phyloP scores from a whole-genome alignment of 805 yeast genomes.

The Candida broadrunensis region DNA sequence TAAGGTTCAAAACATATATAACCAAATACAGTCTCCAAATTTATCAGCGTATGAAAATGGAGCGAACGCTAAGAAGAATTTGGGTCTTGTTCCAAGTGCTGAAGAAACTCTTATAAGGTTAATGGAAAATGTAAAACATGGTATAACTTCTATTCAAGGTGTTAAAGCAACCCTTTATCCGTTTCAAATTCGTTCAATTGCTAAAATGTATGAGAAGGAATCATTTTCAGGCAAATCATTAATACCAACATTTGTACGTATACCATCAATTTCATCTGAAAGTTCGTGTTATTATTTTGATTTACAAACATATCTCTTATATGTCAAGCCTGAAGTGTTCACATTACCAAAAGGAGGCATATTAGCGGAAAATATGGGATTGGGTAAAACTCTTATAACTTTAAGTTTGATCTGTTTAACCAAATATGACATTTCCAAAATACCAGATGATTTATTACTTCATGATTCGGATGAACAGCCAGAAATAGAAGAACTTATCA shows the following conservation, averaged over 20 bases:
- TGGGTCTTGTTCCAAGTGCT: conserved; percentile 3
- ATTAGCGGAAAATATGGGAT: conserved; percentile 66
- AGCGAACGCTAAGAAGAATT: too few relatives aligned
- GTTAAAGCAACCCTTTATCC: conserved; percentile 50
- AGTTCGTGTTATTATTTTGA: conserved; percentile 32
- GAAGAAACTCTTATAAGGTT: conserved; percentile 16
- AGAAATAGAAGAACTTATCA: conserved; percentile 1
- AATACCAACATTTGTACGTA: conserved; percentile 32
- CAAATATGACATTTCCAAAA: conserved; percentile 46
- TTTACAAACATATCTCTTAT: conserved; percentile 24
- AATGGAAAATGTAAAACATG: conserved; percentile 12
- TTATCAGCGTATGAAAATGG: conserved; percentile 11
- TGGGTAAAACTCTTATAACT: conserved; percentile 63
- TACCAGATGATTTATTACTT: conserved; percentile 33
- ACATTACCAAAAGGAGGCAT: conserved; percentile 58
- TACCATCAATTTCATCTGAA: conserved; percentile 11
- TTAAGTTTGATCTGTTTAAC: conserved; percentile 55
- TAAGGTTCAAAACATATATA: conserved; percentile 31
- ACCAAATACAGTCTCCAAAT: conserved; percentile 28
- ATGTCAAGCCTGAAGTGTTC: conserved; percentile 38
- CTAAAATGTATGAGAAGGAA: conserved; percentile 59
- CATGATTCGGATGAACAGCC: conserved; percentile 7
- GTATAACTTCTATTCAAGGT: conserved; percentile 28
- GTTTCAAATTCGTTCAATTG: conserved; percentile 60
- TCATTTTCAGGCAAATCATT: conserved; percentile 22